Conservation (phyloP, 768 basidiomycete species). For the Cystobasidium tubakii region DNA sequence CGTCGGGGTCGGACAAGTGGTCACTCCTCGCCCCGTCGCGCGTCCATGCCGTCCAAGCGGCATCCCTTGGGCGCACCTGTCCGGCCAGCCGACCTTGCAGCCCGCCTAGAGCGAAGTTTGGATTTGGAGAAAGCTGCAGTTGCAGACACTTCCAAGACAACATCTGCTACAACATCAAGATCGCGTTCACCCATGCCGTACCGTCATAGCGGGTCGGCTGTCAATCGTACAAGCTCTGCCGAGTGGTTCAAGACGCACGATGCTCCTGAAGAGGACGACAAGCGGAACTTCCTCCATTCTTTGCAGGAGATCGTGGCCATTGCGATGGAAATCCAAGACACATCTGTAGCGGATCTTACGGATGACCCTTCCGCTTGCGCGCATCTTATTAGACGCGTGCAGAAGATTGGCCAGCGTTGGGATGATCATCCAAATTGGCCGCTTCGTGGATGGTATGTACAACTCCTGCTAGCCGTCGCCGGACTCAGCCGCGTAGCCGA, state of each 20-base stretch:
- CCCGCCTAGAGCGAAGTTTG: constrained; percentile 23
- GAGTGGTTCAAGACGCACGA: constrained; percentile 21
- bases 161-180: constrained; percentile 85
- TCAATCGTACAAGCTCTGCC: constrained; percentile 21
- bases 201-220: background rate
- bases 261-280: constrained; percentile 27
- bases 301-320: constrained; percentile 87
- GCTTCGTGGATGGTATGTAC: constrained; percentile 95
- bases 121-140: background rate
- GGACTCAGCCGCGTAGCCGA: constrained; percentile 93
- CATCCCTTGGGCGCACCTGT: constrained; percentile 40
- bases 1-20: constrained; percentile 17
- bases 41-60: constrained; percentile 38
- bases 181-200: constrained; percentile 87
- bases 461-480: constrained; percentile 88
- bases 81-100: constrained; percentile 34
- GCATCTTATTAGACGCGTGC: constrained; percentile 79
- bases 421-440: constrained; percentile 98
- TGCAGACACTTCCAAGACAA: constrained; percentile 30
- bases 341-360: constrained; percentile 76
- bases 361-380: constrained; percentile 77
- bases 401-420: constrained; percentile 88
- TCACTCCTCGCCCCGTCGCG: constrained; percentile 35
- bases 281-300: constrained; percentile 48
- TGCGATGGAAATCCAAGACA: constrained; percentile 88